Conservation (phyloP, 2,329 filamentous ascomycete genomes). For the Lojkania enalia region DNA sequence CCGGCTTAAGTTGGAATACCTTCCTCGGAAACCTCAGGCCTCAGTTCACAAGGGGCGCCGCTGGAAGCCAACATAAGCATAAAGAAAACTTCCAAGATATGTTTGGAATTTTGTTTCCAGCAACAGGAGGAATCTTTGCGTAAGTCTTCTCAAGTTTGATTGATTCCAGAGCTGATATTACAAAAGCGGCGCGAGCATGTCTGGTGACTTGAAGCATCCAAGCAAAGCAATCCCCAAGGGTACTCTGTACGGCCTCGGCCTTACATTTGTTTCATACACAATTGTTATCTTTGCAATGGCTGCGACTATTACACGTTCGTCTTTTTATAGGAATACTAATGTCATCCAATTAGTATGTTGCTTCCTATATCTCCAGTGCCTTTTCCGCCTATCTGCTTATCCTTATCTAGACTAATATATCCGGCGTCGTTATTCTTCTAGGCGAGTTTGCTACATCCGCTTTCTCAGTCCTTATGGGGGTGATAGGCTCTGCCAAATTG, state of each 20-base stretch:
- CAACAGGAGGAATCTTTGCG: conserved; percentile 64
- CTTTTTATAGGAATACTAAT: conserved; percentile 74
- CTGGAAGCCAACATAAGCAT: conserved; percentile 64
- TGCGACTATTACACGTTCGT: conserved; percentile 71
- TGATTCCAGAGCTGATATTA: too few species aligned
- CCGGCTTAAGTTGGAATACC: conserved; percentile 72
- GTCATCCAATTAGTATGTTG: conserved; percentile 70
- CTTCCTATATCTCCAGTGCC: conserved; percentile 1
- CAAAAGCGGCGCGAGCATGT: conserved; percentile 78
- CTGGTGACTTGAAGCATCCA: conserved; percentile 79
- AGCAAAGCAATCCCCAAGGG: conserved; percentile 83
- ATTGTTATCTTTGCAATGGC: conserved; percentile 79
- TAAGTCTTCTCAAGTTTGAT: too few species aligned
- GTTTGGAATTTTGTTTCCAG: conserved; percentile 84
- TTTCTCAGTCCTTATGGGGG: conserved; percentile 85
- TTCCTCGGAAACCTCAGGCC: conserved; percentile 75
- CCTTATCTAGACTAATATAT: conserved; percentile 79
- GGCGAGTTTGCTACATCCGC: conserved; percentile 82
- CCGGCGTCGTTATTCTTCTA: conserved; percentile 70
- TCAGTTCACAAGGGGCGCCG: conserved; percentile 62
- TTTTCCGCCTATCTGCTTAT: background rate
- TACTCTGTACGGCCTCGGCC: conserved; percentile 74
- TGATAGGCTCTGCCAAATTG: conserved; percentile 82
- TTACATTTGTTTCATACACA: conserved; percentile 77
- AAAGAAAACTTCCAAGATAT: conserved; percentile 75